Conservation (phyloP, 257 asterid genomes). For the Nicotiana tabacum region DNA sequence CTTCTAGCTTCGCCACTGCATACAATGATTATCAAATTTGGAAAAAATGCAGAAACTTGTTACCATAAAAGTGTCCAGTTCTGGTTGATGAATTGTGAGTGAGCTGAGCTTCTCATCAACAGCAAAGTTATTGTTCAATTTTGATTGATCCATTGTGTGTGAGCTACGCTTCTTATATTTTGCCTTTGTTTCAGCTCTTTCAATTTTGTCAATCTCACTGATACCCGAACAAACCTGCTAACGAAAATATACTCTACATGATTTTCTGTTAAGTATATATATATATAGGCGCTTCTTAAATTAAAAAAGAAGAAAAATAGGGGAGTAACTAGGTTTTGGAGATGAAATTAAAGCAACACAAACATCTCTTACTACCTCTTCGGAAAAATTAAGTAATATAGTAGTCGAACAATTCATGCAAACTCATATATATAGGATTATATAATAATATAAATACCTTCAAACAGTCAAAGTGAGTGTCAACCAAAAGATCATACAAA, state of each 20-base stretch:
- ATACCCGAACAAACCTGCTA: constrained; percentile 14
- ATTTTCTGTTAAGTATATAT: too few relatives aligned
- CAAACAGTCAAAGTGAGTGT: constrained; percentile 16
- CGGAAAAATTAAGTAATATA: too few relatives aligned
- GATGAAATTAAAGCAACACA: not conserved
- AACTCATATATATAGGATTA: too few relatives aligned
- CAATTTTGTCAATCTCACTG: not conserved
- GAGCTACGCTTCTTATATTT: constrained; percentile 7
- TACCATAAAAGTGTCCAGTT: constrained; percentile 57
- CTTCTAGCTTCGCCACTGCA: too few relatives aligned
- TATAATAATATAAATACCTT: not conserved
- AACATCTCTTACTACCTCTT: too few relatives aligned
- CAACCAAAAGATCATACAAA: constrained; percentile 15
- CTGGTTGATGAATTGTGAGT: constrained; percentile 20
- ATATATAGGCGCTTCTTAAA: not conserved
- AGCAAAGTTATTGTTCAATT: constrained; percentile 24
- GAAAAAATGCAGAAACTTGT: not conserved
- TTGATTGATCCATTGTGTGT: constrained; percentile 17
- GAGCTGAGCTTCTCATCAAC: not conserved
- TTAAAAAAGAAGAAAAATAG: not conserved
- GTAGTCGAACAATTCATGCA: not conserved
- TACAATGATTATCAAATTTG: not conserved
- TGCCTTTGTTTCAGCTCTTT: not conserved
- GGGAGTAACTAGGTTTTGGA: not conserved
- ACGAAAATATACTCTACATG: not conserved